Conservation (phyloP, 495 filamentous ascomycete species). For the Talaromyces wortmannii region DNA sequence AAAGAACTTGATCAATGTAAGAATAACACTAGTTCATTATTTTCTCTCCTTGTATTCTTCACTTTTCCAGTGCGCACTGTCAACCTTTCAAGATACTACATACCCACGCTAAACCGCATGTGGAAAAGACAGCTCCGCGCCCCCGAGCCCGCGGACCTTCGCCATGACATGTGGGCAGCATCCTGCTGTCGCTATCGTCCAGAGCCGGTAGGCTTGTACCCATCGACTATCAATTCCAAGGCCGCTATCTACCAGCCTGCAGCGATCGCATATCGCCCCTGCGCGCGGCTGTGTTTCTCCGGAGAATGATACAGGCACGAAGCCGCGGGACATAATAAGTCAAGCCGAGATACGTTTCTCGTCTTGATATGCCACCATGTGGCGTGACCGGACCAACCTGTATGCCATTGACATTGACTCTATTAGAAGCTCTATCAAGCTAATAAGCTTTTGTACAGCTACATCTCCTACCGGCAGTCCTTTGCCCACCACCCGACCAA, state of each 20-base stretch:
- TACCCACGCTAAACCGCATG: not conserved
- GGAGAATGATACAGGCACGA: too few relatives aligned
- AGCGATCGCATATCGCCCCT: not conserved
- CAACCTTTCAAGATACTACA: too few relatives aligned
- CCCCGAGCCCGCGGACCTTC: not conserved
- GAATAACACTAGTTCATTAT: too few relatives aligned
- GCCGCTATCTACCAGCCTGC: not conserved
- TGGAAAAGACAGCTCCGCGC: not conserved
- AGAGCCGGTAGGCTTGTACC: not conserved
- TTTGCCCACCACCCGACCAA: slow-evolving; percentile 92
- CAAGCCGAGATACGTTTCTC: not conserved
- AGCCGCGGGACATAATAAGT: not conserved
- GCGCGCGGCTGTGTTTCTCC: too few relatives aligned
- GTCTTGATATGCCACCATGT: slow-evolving; percentile 55
- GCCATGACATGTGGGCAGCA: not conserved
- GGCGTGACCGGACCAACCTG: slow-evolving; percentile 98
- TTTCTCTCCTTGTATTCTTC: too few relatives aligned
- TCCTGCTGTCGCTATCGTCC: not conserved
- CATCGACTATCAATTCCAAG: not conserved
- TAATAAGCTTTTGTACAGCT: slow-evolving; percentile 46
- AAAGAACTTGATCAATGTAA: too few relatives aligned
- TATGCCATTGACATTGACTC: slow-evolving; percentile 27
- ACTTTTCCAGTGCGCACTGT: too few relatives aligned
- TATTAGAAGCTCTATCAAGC: not conserved
- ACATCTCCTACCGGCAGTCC: slow-evolving; percentile 97